Percentiles rank a stretch among this genome's conserved stretches.
Conservation (phyloP, 75 land plant species). For the Chamaecyparis obtusa region DNA sequence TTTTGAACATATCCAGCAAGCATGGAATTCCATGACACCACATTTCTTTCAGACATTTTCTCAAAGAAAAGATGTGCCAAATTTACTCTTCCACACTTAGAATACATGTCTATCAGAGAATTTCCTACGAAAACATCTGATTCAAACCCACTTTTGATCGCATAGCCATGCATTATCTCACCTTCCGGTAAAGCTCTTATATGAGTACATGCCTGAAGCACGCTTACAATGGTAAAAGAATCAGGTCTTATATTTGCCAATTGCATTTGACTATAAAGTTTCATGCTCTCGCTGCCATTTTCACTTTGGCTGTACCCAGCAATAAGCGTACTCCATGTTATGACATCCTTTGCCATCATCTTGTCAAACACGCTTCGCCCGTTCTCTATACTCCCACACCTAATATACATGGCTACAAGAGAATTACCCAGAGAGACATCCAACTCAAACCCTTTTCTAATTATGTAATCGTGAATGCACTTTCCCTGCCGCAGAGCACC, state of each 20-base stretch:
- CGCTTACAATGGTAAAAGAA: conserved; percentile 4
- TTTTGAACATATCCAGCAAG: conserved; percentile 26
- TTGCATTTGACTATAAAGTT: conserved; percentile 10
- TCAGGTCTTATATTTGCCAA: conserved; percentile 12
- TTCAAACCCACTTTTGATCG: conserved; percentile 20
- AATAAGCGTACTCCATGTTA: conserved; percentile 18
- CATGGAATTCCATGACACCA: conserved; percentile 28
- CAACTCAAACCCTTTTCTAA: conserved; percentile 17
- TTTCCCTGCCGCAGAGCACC: conserved; percentile 26
- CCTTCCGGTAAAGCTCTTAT: conserved; percentile 15
- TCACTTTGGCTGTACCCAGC: conserved; percentile 12
- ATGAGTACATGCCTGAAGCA: conserved; percentile 17
- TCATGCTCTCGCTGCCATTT: conserved; percentile 12
- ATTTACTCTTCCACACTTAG: conserved; percentile 19
- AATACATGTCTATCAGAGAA: conserved; percentile 18
- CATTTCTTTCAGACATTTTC: conserved; percentile 17
- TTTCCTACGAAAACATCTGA: conserved; percentile 14
- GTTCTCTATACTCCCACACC: conserved; percentile 15
- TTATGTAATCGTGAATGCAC: conserved; percentile 10
- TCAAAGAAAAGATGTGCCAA: conserved; percentile 21
- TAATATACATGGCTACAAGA: conserved; percentile 14
- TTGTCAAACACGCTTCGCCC: conserved; percentile 15
- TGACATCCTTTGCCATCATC: conserved; percentile 14
- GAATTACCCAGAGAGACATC: conserved; percentile 18
- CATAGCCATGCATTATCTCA: conserved; percentile 14